These are phyloP conservation scores for Syzygium aqueum DNA, from an alignment of 345 rosid genomes.

Conservation along the genomic window DNA sequence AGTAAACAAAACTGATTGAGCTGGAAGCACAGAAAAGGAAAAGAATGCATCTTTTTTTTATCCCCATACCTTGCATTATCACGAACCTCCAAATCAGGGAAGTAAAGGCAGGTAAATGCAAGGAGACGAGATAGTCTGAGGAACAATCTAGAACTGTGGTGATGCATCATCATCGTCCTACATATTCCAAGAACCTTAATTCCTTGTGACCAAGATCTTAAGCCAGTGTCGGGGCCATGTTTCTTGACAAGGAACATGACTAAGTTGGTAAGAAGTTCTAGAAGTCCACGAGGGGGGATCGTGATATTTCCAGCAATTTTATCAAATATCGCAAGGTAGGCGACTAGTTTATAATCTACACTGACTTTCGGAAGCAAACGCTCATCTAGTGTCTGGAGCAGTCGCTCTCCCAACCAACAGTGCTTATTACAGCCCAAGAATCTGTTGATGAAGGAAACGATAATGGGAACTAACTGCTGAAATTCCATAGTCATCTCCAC, in stretches of 20 bases:
- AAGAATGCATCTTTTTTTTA: background rate
- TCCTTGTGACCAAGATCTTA: slow-evolving; percentile 83
- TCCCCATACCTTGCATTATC: slow-evolving; percentile 73
- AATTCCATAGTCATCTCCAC: slow-evolving; percentile 62
- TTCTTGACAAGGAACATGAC: slow-evolving; percentile 56
- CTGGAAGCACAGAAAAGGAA: background rate
- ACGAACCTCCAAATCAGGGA: slow-evolving; percentile 93
- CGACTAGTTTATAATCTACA: slow-evolving; percentile 44
- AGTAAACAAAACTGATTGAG: background rate
- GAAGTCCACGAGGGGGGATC: slow-evolving; percentile 63
- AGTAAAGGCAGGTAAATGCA: slow-evolving; percentile 76
- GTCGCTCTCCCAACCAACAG: slow-evolving; percentile 64
- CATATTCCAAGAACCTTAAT: slow-evolving; percentile 88
- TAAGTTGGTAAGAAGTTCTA: slow-evolving; percentile 58
- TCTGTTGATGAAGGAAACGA: slow-evolving; percentile 60
- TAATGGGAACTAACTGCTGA: slow-evolving; percentile 62
- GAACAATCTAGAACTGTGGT: slow-evolving; percentile 80
- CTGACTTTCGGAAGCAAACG: slow-evolving; percentile 53
- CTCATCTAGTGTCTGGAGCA: slow-evolving; percentile 73
- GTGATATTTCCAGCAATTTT: slow-evolving; percentile 64
- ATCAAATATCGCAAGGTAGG: slow-evolving; percentile 70
- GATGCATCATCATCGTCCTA: slow-evolving; percentile 82
- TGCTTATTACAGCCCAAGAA: slow-evolving; percentile 69
- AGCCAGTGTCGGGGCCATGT: slow-evolving; percentile 53
- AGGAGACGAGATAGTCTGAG: slow-evolving; percentile 74